Evolutionary conservation across 2,329 filamentous ascomycete genomes (phyloP).

Genomic region (Diaporthe sp.): DNA sequence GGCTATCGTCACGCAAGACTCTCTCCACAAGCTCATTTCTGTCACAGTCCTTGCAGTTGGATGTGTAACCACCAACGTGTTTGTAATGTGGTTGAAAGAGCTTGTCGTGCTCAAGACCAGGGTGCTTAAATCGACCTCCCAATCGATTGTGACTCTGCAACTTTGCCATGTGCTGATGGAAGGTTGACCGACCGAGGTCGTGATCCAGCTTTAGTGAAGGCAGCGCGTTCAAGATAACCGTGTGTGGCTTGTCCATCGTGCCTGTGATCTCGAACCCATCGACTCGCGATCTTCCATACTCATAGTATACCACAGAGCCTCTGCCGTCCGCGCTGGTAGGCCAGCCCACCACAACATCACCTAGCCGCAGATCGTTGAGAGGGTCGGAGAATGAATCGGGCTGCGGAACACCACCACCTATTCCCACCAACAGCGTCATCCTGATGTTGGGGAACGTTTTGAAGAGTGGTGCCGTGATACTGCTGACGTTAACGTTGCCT

Average conservation of each 20-base stretch:
- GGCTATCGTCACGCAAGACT: background rate
- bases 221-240: constrained; percentile 11
- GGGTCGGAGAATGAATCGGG: background rate
- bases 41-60: background rate
- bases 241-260: constrained; percentile 1
- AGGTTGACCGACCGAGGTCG: background rate
- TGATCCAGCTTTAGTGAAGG: constrained; percentile 18
- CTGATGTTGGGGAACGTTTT: constrained; percentile 42
- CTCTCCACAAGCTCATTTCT: background rate
- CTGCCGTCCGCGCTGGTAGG: constrained; percentile 43
- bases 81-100: background rate
- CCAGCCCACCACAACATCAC: constrained; percentile 41
- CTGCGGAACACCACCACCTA: constrained; percentile 39
- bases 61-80: background rate
- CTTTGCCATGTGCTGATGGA: background rate
- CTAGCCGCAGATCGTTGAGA: constrained; percentile 23
- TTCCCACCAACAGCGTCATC: constrained; percentile 41
- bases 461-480: constrained; percentile 35
- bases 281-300: constrained; percentile 43
- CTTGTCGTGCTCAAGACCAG: background rate
- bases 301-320: constrained; percentile 46
- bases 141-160: background rate
- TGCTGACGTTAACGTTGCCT: constrained; percentile 41
- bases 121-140: background rate
- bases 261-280: background rate